Evolutionary conservation across 2,329 filamentous ascomycete genomes (phyloP).

Genomic region (Phyllosticta capitalensis): DNA sequence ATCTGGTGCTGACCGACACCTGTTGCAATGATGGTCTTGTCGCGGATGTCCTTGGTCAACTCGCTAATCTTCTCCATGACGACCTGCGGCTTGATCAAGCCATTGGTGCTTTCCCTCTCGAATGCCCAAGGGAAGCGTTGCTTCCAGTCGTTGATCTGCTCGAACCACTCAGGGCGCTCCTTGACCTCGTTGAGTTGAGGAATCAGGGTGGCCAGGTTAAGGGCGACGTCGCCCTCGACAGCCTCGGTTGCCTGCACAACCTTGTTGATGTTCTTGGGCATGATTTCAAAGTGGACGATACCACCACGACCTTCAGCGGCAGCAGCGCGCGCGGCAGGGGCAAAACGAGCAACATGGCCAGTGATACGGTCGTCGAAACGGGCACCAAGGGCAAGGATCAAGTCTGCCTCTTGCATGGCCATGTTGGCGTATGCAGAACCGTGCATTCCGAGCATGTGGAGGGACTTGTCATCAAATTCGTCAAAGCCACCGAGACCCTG

Average conservation of each 20-base stretch:
- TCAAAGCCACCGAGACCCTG: conserved; percentile 89
- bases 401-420: conserved; percentile 92
- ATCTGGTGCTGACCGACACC: conserved; percentile 98
- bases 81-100: conserved; percentile 87
- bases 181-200: conserved; percentile 57
- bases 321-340: conserved; percentile 75
- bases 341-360: conserved; percentile 71
- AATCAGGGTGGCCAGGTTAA: conserved; percentile 66
- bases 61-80: conserved; percentile 85
- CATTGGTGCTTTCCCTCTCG: conserved; percentile 64
- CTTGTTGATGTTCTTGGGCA: conserved; percentile 99
- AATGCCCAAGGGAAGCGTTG: conserved; percentile 79
- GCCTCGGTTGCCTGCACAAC: conserved; percentile 94
- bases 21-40: conserved; percentile 79
- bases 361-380: conserved; percentile 97
- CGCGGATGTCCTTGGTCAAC: conserved; percentile 68
- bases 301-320: conserved; percentile 79
- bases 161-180: conserved; percentile 77
- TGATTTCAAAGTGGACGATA: conserved; percentile 95
- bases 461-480: conserved; percentile 83
- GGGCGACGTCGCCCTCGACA: conserved; percentile 81
- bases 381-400: conserved; percentile 88
- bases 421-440: conserved; percentile 95
- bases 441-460: conserved; percentile 99
- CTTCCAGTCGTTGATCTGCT: conserved; percentile 86